Evolutionary conservation across 2,329 filamentous ascomycete genomes (phyloP), one percentile per base, ranked within the genome.

Genomic region (Aspergillus sp.): DNA sequence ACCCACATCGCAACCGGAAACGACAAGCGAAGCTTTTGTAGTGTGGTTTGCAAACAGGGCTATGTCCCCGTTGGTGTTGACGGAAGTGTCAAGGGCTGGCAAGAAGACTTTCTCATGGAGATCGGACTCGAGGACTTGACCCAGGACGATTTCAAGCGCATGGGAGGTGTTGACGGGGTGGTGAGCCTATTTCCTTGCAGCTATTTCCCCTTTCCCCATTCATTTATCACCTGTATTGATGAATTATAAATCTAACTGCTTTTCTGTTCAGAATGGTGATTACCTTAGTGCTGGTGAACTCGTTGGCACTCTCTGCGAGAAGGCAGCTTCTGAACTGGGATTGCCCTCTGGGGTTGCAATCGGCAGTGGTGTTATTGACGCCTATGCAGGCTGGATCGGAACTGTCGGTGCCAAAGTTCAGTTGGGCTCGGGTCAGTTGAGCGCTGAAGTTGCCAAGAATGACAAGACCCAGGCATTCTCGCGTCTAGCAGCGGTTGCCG

Each of bases 361-460:
- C 43, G 93, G 93, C 42, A 95, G 89, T 60, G 90, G 90, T 66
- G 93, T 98, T 51, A 98, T 98, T 61, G 93, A 98, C 65, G 93
- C 93, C 12, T 98, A 98, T 60, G 93, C 93, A 47, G 93, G 93
- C 51, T 98, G 93, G 93, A 93, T 98, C 55, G 93, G 93, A 48
- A 97, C 93, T 1, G 93, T 98, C n/a, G 93, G 93, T 46, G 91
- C 93, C 48, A 96, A 96, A 68, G 88, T 96, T 56, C 79, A 89
- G 53, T 78, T 94, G 11, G 76, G 77, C 33, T 71, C 76, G 45
- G 81, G 86, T 44, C 78, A 85, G 38, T 76, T 91, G 33, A 83
- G 85, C 61, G 74, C 79, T 47, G 78, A 78, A 31, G 75, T 78
- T 5, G 78, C 86, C 1, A 83, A 86, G 61, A 94, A 95, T 68